Evolutionary conservation across 768 basidiomycete genomes (phyloP).

Genomic region (Naganishia friedmannii): DNA sequence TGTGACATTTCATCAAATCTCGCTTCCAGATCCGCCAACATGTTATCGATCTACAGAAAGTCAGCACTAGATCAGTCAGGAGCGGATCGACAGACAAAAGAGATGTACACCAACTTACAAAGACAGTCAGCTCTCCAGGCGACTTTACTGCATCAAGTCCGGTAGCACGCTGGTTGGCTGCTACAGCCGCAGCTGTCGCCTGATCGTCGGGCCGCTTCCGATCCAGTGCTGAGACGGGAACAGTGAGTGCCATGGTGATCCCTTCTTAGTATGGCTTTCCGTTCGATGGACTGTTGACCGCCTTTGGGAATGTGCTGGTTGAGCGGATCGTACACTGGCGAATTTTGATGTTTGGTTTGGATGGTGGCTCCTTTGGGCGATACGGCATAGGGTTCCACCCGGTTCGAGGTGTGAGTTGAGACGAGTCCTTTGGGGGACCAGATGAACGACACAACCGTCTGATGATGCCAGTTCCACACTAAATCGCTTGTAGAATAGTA

Average conservation of each 20-base stretch:
- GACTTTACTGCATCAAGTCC: slow-evolving; percentile 56
- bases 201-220: slow-evolving; percentile 14
- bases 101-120: slow-evolving; percentile 60
- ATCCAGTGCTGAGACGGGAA: slow-evolving; percentile 9
- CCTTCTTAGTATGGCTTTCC: neutral
- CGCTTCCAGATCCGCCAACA: slow-evolving; percentile 80
- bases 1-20: slow-evolving; percentile 91
- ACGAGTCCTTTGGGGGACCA: too few relatives aligned
- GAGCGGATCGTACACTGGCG: neutral
- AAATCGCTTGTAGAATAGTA: too few relatives aligned
- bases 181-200: slow-evolving; percentile 10
- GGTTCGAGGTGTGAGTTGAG: too few relatives aligned
- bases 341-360: too few relatives aligned
- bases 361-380: too few relatives aligned
- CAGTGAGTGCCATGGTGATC: neutral
- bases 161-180: slow-evolving; percentile 16
- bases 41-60: slow-evolving; percentile 69
- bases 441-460: too few relatives aligned
- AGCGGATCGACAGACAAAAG: neutral
- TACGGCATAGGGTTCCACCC: too few relatives aligned
- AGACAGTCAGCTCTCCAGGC: slow-evolving; percentile 89
- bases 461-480: too few relatives aligned
- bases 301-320: neutral
- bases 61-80: slow-evolving; percentile 5
- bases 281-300: neutral